A percentile compares a stretch with the other conserved stretches of the same genome.
Evolutionary conservation across 2,329 filamentous ascomycete genomes (phyloP).

Genomic region (Scleromitrula shiraiana): DNA sequence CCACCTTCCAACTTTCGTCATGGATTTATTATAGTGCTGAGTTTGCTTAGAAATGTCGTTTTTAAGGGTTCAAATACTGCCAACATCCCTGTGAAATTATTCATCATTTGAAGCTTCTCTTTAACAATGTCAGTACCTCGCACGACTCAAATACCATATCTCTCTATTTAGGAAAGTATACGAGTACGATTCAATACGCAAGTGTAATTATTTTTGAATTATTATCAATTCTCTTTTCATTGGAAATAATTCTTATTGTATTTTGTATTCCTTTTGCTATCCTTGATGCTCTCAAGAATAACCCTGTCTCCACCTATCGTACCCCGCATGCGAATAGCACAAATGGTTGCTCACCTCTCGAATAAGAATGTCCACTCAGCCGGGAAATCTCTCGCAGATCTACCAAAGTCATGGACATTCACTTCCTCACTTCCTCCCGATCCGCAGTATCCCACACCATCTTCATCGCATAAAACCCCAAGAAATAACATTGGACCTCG

Average conservation of each 20-base stretch:
- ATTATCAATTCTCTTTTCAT: too few relatives aligned
- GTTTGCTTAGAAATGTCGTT: too few relatives aligned
- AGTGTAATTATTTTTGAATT: too few relatives aligned
- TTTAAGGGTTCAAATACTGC: too few relatives aligned
- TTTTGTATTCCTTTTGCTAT: background rate
- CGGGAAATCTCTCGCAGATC: slow-evolving; percentile 38
- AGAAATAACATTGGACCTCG: slow-evolving; percentile 71
- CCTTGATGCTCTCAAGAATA: slow-evolving; percentile 26
- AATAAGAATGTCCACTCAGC: background rate
- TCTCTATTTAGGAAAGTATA: too few relatives aligned
- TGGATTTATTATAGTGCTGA: too few relatives aligned
- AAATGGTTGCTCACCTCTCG: slow-evolving; percentile 39
- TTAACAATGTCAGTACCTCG: too few relatives aligned
- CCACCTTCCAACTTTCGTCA: too few relatives aligned
- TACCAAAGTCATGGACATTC: slow-evolving; percentile 59
- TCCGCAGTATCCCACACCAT: slow-evolving; percentile 68
- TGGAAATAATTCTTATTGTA: background rate
- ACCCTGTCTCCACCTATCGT: slow-evolving; percentile 18
- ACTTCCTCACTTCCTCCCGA: slow-evolving; percentile 68
- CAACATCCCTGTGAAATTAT: too few relatives aligned
- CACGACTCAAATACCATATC: too few relatives aligned
- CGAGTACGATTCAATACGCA: too few relatives aligned
- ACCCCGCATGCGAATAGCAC: slow-evolving; percentile 33
- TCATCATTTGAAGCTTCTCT: too few relatives aligned
- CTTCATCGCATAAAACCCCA: slow-evolving; percentile 71